Percentiles rank a stretch among this genome's conserved stretches.
Evolutionary conservation across 768 basidiomycete genomes (phyloP).

Genomic region (Pholiota conissans): DNA sequence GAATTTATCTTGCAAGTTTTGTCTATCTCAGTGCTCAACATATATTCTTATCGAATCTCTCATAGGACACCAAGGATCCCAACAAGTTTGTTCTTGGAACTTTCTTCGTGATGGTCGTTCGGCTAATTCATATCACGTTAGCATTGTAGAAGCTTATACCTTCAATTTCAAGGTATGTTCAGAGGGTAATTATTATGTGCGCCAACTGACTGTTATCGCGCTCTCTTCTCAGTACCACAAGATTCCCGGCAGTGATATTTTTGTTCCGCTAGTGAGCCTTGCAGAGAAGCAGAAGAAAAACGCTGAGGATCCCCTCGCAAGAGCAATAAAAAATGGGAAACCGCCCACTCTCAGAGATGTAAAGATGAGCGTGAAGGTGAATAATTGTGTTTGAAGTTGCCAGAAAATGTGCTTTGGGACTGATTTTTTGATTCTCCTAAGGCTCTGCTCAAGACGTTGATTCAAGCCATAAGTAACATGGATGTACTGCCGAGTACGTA

Average conservation of each 20-base stretch:
- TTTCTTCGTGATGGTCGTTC: conserved; percentile 9
- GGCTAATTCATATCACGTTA: conserved; percentile 26
- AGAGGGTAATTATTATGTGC: background rate
- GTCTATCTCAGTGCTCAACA: background rate
- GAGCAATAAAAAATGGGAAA: conserved; percentile 59
- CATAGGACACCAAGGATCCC: conserved; percentile 80
- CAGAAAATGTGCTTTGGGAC: background rate
- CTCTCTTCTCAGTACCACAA: conserved; percentile 59
- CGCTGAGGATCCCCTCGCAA: conserved; percentile 55
- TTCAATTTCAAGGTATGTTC: conserved; percentile 73
- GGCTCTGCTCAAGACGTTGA: conserved; percentile 75
- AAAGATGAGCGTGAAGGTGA: conserved; percentile 77
- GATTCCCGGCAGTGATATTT: conserved; percentile 56
- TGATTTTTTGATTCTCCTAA: conserved; percentile 24
- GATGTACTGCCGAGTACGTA: conserved; percentile 72
- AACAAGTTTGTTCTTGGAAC: conserved; percentile 49
- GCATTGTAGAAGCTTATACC: conserved; percentile 86
- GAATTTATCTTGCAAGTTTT: conserved; percentile 70
- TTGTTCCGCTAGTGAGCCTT: conserved; percentile 74
- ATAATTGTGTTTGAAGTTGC: background rate
- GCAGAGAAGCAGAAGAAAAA: conserved; percentile 51
- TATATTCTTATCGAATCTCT: background rate
- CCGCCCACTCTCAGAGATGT: conserved; percentile 78
- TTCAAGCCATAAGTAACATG: conserved; percentile 80
- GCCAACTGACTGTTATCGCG: background rate